These are phyloP conservation scores for Fusarium neocosmosporiellum DNA, from an alignment of 2,329 filamentous ascomycete species.

Conservation along the genomic window DNA sequence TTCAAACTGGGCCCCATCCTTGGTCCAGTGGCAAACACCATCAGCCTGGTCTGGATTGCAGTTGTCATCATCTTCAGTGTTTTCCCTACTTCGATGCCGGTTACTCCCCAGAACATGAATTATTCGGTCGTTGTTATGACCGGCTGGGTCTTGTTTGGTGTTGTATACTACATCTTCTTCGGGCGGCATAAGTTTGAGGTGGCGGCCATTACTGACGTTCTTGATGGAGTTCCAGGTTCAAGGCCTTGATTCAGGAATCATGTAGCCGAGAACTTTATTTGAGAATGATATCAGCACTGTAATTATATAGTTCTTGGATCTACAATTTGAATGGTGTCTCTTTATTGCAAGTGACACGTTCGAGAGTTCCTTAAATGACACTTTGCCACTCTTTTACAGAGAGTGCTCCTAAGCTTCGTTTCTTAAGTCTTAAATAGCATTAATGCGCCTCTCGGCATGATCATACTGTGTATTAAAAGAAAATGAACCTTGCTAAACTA, in stretches of 20 bases:
- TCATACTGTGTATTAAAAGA: neutral
- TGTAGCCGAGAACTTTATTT: neutral
- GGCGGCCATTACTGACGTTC: conserved; percentile 14
- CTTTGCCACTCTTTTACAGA: neutral
- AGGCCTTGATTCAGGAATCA: neutral
- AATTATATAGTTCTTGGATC: neutral
- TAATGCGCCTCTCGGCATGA: neutral
- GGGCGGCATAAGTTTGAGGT: conserved; percentile 44
- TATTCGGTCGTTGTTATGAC: conserved; percentile 57
- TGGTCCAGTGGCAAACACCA: conserved; percentile 52
- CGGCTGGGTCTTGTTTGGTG: conserved; percentile 52
- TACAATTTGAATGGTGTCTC: neutral
- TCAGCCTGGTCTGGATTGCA: conserved; percentile 56
- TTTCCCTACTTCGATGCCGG: conserved; percentile 55
- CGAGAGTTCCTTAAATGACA: neutral
- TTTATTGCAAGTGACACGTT: neutral
- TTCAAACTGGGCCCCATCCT: conserved; percentile 47
- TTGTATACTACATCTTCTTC: conserved; percentile 45
- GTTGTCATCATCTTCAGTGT: conserved; percentile 59
- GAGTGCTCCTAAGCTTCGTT: neutral
- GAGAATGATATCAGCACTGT: neutral
- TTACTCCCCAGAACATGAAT: conserved; percentile 58
- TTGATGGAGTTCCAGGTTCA: neutral
- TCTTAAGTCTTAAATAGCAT: neutral
- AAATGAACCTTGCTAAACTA: neutral